Conservation (phyloP, 768 basidiomycete genomes). For the Amanita pseudoporphyria region DNA sequence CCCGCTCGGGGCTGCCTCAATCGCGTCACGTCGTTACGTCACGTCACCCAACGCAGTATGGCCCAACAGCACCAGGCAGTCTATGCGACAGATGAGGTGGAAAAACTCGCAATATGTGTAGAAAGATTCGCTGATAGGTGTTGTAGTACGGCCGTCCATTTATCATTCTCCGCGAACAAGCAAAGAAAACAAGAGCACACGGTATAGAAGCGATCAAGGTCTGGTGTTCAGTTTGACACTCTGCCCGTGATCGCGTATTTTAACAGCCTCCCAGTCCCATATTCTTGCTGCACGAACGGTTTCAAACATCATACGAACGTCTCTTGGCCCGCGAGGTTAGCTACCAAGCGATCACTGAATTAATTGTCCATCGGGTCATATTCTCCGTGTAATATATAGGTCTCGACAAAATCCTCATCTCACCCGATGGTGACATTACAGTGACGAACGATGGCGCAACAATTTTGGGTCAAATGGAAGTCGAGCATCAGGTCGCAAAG, state of each 20-base stretch:
- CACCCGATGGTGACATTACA: conserved; percentile 96
- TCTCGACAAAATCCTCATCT: conserved; percentile 90
- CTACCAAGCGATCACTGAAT: not conserved
- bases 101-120: not conserved
- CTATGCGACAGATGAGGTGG: conserved; percentile 81
- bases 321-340: conserved; percentile 81
- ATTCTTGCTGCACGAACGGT: conserved; percentile 94
- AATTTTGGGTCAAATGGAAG: conserved; percentile 97
- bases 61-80: conserved; percentile 46
- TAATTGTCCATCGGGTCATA: conserved; percentile 3
- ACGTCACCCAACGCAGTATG: conserved; percentile 25
- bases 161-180: conserved; percentile 93
- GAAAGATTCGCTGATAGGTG: conserved; percentile 10
- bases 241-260: conserved; percentile 10
- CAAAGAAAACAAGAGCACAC: conserved; percentile 84
- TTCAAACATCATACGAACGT: conserved; percentile 90
- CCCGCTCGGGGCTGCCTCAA: conserved; percentile 12
- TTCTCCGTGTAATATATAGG: conserved; percentile 37
- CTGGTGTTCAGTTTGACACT: conserved; percentile 5
- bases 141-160: conserved; percentile 89
- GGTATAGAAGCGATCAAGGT: conserved; percentile 96
- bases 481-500: conserved; percentile 98
- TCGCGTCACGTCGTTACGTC: conserved; percentile 19
- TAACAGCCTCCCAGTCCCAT: conserved; percentile 54
- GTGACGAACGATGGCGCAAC: conserved; percentile 99